Percentiles rank a stretch among this genome's conserved stretches.
phyloP scores from a whole-genome alignment of 495 filamentous ascomycete species.

The Hypoxylon trugodes region DNA sequence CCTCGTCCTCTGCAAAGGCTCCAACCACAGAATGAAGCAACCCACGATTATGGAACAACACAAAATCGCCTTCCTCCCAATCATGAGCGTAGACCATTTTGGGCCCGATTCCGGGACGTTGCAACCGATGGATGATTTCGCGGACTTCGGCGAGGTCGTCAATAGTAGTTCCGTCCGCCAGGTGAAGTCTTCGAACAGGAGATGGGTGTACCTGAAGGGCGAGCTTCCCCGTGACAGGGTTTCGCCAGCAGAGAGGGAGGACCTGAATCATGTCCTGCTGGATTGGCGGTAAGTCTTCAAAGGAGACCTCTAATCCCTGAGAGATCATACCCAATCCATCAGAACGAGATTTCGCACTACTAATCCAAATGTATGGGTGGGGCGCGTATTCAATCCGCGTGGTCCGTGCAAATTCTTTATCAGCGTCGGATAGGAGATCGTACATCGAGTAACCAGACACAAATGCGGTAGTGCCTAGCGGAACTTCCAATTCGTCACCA shows the following conservation, averaged over 20 bases:
- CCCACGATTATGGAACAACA: constrained; percentile 77
- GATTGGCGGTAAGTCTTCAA: constrained; percentile 66
- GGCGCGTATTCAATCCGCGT: constrained; percentile 76
- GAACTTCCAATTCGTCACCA: constrained; percentile 71
- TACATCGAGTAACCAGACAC: constrained; percentile 73
- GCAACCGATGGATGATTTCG: constrained; percentile 70
- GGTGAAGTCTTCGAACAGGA: constrained; percentile 70
- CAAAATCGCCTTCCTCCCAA: constrained; percentile 77
- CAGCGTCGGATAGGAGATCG: constrained; percentile 65
- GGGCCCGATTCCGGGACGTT: constrained; percentile 75
- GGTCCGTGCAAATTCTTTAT: constrained; percentile 69
- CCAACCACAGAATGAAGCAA: constrained; percentile 77
- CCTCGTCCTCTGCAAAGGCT: constrained; percentile 74
- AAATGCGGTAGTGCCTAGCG: constrained; percentile 80
- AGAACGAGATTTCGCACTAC: constrained; percentile 65
- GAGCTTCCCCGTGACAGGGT: constrained; percentile 70
- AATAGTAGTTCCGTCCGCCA: constrained; percentile 67
- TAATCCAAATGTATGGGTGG: constrained; percentile 84
- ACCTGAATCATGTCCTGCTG: constrained; percentile 71
- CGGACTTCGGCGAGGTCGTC: constrained; percentile 71
- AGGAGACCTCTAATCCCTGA: constrained; percentile 64
- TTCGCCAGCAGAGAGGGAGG: constrained; percentile 76
- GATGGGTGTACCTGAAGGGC: constrained; percentile 77
- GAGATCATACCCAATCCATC: constrained; percentile 73
- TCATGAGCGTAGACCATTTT: constrained; percentile 74